Percentiles rank a stretch among this genome's conserved stretches.
These are phyloP conservation scores for Candida tallmaniae DNA, from an alignment of 805 yeast genomes.

Conservation along the genomic window DNA sequence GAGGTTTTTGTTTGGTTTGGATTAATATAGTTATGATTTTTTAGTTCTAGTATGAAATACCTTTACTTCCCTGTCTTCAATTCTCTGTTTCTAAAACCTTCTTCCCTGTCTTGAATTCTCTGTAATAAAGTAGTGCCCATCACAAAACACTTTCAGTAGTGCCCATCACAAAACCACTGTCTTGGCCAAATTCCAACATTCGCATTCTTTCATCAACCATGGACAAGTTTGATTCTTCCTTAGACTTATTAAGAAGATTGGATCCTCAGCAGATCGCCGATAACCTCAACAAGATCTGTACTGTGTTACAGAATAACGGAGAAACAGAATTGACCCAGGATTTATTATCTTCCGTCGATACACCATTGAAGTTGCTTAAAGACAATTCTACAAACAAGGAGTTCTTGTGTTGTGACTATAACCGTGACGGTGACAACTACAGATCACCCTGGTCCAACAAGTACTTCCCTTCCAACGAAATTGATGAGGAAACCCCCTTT, in stretches of 20 bases:
- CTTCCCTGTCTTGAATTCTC: too few species aligned
- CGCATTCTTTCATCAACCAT: slow-evolving; percentile 13
- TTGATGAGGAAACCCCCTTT: slow-evolving; percentile 65
- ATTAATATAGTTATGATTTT: too few species aligned
- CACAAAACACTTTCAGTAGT: too few species aligned
- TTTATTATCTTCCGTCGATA: slow-evolving; percentile 78
- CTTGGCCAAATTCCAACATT: too few species aligned
- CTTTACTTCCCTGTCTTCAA: not conserved
- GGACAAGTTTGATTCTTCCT: slow-evolving; percentile 35
- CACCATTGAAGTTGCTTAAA: slow-evolving; percentile 57
- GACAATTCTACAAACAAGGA: slow-evolving; percentile 58
- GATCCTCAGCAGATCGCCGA: slow-evolving; percentile 32
- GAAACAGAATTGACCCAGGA: slow-evolving; percentile 70
- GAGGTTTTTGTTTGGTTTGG: slow-evolving; percentile 7
- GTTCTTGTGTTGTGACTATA: slow-evolving; percentile 86
- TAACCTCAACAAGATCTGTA: slow-evolving; percentile 34
- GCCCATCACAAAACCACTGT: too few species aligned
- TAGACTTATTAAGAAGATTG: slow-evolving; percentile 37
- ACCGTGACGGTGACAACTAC: slow-evolving; percentile 89
- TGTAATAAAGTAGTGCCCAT: too few species aligned
- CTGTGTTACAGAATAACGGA: slow-evolving; percentile 31
- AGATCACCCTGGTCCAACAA: slow-evolving; percentile 88
- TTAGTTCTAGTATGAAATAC: not conserved
- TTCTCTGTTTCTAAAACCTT: too few species aligned
- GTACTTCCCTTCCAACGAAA: slow-evolving; percentile 53